Evolutionary conservation across 139 green algal species (phyloP), one percentile per base, ranked within the genome.

Genomic region (Astrephomene gubernaculifera): DNA sequence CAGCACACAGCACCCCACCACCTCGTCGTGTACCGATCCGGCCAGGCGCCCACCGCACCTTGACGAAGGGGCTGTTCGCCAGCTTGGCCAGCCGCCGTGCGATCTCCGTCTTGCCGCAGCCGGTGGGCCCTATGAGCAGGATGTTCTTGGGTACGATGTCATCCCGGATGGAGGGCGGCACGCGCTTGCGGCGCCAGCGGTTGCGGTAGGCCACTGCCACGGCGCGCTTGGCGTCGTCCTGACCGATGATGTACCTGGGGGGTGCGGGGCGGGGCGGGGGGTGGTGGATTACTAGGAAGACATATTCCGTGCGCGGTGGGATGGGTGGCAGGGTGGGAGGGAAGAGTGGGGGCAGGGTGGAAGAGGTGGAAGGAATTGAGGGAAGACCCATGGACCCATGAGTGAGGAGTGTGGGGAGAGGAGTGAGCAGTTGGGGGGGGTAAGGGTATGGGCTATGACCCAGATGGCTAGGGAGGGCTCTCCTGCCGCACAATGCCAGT

Each of bases 101-200:
- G 57, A 99, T 99, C 90, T 99, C 96, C 1, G 96, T 99, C 87
- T 99, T 99, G 61, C 96, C 96, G 82, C 94, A 97, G 0, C 96
- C 96, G 1, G 96, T 98, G 35, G 95, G 95, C 0, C 87, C 83
- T 60, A 91, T 88, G 79, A 91, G 88, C 38, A 92, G 81, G 22
- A 92, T 98, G 93, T 99, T 99, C 81, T 99, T 98, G 45, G 96
- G 96, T 43, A 96, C 93, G 64, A 99, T 96, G 83, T 99, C 97
- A 54, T 98, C 94, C 70, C 79, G 79, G 65, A 86, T 86, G 65
- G 65, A 24, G 3, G 44, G 68, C 35, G 85, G 85, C 67, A 89
- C 64, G 2, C 79, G 85, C 57, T 97, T 94, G n/a, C 97, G 86
- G 0, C 97, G 91, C 97, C 97, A 99, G 17, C 97, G 91, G 79